Percentiles rank a stretch among this genome's conserved stretches.
Conservation (phyloP, 2,329 filamentous ascomycete genomes). For the Rutstroemia sp. region DNA sequence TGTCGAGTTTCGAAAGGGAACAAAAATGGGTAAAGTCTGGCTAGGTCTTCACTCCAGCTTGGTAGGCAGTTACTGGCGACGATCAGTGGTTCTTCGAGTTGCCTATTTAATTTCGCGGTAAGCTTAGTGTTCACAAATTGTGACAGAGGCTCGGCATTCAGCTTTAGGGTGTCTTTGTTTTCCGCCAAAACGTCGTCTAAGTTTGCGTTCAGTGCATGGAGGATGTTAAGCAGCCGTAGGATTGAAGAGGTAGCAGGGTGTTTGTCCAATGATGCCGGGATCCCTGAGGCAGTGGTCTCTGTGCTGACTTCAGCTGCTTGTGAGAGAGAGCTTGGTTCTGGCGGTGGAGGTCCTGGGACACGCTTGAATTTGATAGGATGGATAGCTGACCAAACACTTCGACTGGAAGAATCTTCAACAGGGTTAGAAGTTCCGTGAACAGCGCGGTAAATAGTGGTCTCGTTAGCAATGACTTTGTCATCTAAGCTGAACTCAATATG, state of each 20-base stretch:
- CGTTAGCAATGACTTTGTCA: conserved; percentile 74
- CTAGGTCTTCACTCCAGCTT: conserved; percentile 91
- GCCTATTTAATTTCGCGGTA: conserved; percentile 93
- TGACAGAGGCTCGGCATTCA: conserved; percentile 75
- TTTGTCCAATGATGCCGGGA: conserved; percentile 75
- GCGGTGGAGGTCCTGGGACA: conserved; percentile 72
- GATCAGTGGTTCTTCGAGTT: conserved; percentile 92
- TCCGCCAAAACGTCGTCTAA: conserved; percentile 84
- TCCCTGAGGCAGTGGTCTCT: conserved; percentile 48
- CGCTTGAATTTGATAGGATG: conserved; percentile 90
- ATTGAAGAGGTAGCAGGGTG: conserved; percentile 83
- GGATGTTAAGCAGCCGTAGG: conserved; percentile 75
- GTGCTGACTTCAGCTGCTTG: conserved; percentile 41
- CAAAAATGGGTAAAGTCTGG: conserved; percentile 88
- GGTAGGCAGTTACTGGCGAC: conserved; percentile 95
- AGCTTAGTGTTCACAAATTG: conserved; percentile 99
- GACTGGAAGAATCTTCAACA: conserved; percentile 57
- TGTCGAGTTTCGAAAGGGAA: conserved; percentile 98
- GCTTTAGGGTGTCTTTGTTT: conserved; percentile 60
- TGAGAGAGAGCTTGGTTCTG: conserved; percentile 59
- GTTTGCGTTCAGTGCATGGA: conserved; percentile 89
- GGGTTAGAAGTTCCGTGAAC: conserved; percentile 57
- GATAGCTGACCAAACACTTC: conserved; percentile 82
- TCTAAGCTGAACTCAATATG: conserved; percentile 93
- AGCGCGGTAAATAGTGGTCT: conserved; percentile 93